Conservation (phyloP, 805 yeast species). For the Blastobotrys chiropterorum region DNA sequence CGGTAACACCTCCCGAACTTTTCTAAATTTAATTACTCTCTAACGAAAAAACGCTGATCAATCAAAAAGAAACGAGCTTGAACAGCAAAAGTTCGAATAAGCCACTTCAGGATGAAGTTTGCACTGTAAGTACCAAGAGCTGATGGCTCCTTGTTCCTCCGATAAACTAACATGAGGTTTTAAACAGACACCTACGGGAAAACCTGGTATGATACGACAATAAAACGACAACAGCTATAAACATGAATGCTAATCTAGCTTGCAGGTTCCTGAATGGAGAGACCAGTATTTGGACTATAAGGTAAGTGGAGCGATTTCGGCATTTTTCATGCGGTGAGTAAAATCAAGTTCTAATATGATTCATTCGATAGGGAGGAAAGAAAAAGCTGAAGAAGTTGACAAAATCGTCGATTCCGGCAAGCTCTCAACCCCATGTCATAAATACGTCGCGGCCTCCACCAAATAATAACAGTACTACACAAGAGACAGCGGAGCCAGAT, state of each 20-base stretch:
- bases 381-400: constrained; percentile 41
- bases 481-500: background rate
- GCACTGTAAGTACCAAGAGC: constrained; percentile 20
- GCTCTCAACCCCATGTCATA: background rate
- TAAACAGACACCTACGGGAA: constrained; percentile 25
- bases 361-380: constrained; percentile 39
- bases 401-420: constrained; percentile 6
- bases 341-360: background rate
- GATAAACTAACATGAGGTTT: background rate
- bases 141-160: background rate
- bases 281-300: constrained; percentile 37
- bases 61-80: too few relatives aligned
- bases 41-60: too few relatives aligned
- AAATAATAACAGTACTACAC: background rate
- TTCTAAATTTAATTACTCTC: too few relatives aligned
- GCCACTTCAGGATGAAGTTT: constrained; percentile 21
- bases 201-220: constrained; percentile 19
- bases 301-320: constrained; percentile 15
- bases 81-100: background rate
- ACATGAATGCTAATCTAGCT: background rate
- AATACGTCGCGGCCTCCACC: background rate
- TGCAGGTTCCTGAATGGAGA: constrained; percentile 41
- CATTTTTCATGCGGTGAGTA: background rate
- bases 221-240: background rate
- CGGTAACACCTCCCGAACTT: too few relatives aligned